Conservation (phyloP, 805 yeast species). For the Torulaspora delbrueckii region DNA sequence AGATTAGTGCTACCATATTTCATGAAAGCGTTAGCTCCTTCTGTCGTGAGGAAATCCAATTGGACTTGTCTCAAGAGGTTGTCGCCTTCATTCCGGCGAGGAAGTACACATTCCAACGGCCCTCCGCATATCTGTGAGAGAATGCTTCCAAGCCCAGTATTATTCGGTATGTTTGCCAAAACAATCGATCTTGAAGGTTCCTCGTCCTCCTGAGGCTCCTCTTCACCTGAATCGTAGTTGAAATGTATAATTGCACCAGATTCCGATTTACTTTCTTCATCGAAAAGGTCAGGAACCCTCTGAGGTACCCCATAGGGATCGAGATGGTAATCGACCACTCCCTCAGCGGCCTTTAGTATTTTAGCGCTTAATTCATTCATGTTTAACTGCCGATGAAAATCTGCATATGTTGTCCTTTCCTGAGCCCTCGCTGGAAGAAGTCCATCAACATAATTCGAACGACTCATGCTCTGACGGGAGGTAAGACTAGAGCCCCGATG, state of each 20-base stretch:
- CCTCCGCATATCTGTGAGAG: constrained; percentile 63
- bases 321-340: constrained; percentile 10
- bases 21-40: constrained; percentile 52
- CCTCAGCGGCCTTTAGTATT: constrained; percentile 7
- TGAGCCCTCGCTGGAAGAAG: not conserved
- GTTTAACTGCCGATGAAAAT: not conserved
- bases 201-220: constrained; percentile 4
- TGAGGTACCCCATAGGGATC: constrained; percentile 14
- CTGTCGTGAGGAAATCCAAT: constrained; percentile 48
- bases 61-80: constrained; percentile 37
- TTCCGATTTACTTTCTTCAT: constrained; percentile 6
- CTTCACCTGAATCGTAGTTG: constrained; percentile 7
- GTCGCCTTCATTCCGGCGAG: constrained; percentile 16
- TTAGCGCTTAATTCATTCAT: not conserved
- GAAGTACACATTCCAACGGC: constrained; percentile 48
- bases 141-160: constrained; percentile 46
- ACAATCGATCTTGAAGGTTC: constrained; percentile 24
- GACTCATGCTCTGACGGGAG: not conserved
- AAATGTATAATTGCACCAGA: not conserved
- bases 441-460: not conserved
- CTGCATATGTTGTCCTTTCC: not conserved
- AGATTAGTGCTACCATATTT: constrained; percentile 48
- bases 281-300: constrained; percentile 12
- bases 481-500: not conserved
- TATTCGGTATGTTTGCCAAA: constrained; percentile 38